Percentiles rank a stretch among this genome's conserved stretches.
Evolutionary conservation across 2,329 filamentous ascomycete genomes (phyloP).

Genomic region (Colletotrichum tanaceti): DNA sequence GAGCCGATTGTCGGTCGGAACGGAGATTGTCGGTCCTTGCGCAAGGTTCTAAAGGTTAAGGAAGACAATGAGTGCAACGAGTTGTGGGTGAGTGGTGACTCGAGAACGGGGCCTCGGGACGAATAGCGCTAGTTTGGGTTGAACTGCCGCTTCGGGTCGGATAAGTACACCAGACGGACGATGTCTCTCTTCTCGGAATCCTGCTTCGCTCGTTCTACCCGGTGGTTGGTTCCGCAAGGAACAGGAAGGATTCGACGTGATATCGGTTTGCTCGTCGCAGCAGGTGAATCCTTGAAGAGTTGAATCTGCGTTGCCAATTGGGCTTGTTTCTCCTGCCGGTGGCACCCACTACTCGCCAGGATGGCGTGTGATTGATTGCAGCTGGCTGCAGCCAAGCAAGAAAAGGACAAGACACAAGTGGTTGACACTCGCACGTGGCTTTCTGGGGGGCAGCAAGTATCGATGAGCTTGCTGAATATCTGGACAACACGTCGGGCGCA

Average conservation of each 20-base stretch:
- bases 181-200: not conserved
- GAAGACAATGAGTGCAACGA: not conserved
- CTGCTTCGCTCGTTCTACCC: slow-evolving; percentile 4
- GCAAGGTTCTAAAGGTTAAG: not conserved
- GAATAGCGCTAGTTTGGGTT: slow-evolving; percentile 32
- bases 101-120: slow-evolving; percentile 15
- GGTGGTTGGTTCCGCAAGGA: not conserved
- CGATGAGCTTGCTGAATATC: slow-evolving; percentile 10
- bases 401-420: not conserved
- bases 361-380: slow-evolving; percentile 16
- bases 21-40: slow-evolving; percentile 24
- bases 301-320: slow-evolving; percentile 1
- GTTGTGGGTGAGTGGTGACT: slow-evolving; percentile 11
- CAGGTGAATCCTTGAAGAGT: slow-evolving; percentile 6
- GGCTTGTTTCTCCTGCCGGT: not conserved
- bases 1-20: slow-evolving; percentile 25
- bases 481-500: not conserved
- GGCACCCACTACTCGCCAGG: slow-evolving; percentile 8
- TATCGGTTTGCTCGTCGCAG: slow-evolving; percentile 9
- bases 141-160: slow-evolving; percentile 25
- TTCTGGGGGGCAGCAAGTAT: not conserved
- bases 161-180: slow-evolving; percentile 9
- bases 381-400: slow-evolving; percentile 11
- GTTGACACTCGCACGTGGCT: slow-evolving; percentile 20
- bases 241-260: slow-evolving; percentile 12